Base-by-base conservation (phyloP, 257 asterid species). In the Solanum verrucosum region DNA sequence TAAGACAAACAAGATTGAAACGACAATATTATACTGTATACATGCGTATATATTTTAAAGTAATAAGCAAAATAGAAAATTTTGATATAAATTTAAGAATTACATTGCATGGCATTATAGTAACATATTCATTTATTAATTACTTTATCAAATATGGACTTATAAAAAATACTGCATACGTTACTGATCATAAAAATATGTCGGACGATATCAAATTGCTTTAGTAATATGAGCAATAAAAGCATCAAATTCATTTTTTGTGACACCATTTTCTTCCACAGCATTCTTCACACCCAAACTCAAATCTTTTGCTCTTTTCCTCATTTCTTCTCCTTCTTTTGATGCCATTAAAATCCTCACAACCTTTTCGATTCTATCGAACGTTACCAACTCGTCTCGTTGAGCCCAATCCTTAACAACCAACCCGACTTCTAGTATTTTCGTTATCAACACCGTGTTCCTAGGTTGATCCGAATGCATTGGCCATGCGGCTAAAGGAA, bases 381-480 rank as follows among this genome's bases (percentile, higher is more conserved):
- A 74, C 83, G 7, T 20, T 77, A 93, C 92, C n/a, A 89, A n/a
- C 79, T 92, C 92, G 1, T 84, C 84, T 87, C 92, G 44, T 1
- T 84, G 59, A 1, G 84, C 88, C 95, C 95, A 92, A 21, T 90
- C 93, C 88, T 87, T 94, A 1, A 91, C 92, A 7, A 85, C 91
- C 1, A 91, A 5, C 1, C 95, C 96, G 23, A 93, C 85, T 23
- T 75, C 83, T 85, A 94, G 87, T 23, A 92, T 90, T 16, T 84
- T 70, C 1, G 95, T 90, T 3, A 94, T 33, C 44, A 94, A n/a
- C 4, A 88, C 87, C 7, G 95, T 87, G 74, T 94, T 93, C 29
- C 95, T 88, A 1, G 96, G 96, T 74, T 94, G 96, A 52, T 94
- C 95, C 21, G 94, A 94, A 42, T 93, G 96, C 94, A 94, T 92